phyloP scores from a whole-genome alignment of 305 asterid genomes.

The Stenogyne calaminthoides region DNA sequence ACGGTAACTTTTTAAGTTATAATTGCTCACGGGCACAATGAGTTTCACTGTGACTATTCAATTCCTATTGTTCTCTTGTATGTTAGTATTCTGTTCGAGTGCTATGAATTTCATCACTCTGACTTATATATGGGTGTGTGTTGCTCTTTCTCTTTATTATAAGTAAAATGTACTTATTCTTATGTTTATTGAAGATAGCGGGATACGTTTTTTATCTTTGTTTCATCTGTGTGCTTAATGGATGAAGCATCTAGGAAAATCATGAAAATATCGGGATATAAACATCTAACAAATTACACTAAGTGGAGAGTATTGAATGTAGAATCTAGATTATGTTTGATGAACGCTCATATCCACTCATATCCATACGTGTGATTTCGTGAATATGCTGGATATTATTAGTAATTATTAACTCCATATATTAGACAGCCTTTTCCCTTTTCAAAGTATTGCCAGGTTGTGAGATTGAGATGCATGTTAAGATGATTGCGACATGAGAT shows the following conservation, averaged over 20 bases:
- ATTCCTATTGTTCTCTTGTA: slow-evolving; percentile 10
- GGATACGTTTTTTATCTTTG: not conserved
- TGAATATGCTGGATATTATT: not conserved
- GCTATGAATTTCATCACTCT: not conserved
- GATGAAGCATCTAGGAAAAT: not conserved
- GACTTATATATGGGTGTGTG: not conserved
- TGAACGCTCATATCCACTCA: not conserved
- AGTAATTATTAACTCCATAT: not conserved
- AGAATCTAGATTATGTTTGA: not conserved
- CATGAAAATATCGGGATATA: not conserved
- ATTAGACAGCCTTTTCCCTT: not conserved
- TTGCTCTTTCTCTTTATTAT: not conserved
- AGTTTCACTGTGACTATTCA: not conserved
- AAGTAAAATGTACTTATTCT: not conserved
- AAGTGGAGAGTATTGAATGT: not conserved
- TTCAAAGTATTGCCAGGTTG: slow-evolving; percentile 10
- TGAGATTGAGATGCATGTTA: not conserved
- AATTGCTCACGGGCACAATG: slow-evolving; percentile 2
- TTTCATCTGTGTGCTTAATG: not conserved
- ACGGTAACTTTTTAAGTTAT: not conserved
- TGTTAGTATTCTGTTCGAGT: slow-evolving; percentile 8
- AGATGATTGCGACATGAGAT: slow-evolving; percentile 12
- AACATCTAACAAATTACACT: not conserved
- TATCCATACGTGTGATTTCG: not conserved
- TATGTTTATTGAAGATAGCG: not conserved